Percentiles rank a stretch among this genome's conserved stretches.
Conservation (phyloP, 768 basidiomycete genomes). For the Cystofilobasidium macerans region DNA sequence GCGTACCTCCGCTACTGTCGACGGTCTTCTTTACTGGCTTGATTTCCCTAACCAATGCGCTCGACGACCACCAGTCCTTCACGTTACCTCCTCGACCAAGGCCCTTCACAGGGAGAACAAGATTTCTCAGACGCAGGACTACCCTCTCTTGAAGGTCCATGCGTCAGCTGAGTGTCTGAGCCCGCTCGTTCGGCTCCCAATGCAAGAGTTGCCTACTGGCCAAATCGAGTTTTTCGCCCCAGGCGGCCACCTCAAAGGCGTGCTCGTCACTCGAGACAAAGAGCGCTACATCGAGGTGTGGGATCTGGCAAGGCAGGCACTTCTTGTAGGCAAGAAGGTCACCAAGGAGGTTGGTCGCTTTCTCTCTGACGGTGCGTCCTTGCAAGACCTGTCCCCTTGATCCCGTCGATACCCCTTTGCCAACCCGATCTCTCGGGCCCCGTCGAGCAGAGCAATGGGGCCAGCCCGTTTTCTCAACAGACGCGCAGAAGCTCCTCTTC, state of each 20-base stretch:
- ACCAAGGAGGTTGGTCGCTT: slow-evolving; percentile 18
- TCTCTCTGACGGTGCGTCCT: slow-evolving; percentile 10
- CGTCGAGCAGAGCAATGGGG: slow-evolving; percentile 22
- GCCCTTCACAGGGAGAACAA: no score
- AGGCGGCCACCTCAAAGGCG: slow-evolving; percentile 3
- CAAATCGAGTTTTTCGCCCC: slow-evolving; percentile 2
- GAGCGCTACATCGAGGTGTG: slow-evolving; percentile 25
- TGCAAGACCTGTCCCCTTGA: no score
- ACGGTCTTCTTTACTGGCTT: no score
- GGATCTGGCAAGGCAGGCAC: neutral
- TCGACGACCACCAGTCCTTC: neutral
- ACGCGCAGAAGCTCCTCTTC: slow-evolving; percentile 15
- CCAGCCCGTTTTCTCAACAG: slow-evolving; percentile 8
- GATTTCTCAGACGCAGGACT: no score
- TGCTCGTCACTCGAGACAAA: slow-evolving; percentile 10
- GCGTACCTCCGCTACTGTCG: no score
- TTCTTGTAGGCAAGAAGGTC: slow-evolving; percentile 8
- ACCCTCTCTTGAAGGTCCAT: no score
- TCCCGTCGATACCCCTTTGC: neutral
- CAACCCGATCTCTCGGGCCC: no score
- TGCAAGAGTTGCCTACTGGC: neutral
- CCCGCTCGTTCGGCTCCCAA: neutral
- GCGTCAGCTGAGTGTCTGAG: no score
- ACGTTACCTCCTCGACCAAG: no score
- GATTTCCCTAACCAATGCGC: neutral